These are phyloP conservation scores for Parietichytrium sp. DNA, from an alignment of 108 stramenopile genomes.

Conservation along the genomic window DNA sequence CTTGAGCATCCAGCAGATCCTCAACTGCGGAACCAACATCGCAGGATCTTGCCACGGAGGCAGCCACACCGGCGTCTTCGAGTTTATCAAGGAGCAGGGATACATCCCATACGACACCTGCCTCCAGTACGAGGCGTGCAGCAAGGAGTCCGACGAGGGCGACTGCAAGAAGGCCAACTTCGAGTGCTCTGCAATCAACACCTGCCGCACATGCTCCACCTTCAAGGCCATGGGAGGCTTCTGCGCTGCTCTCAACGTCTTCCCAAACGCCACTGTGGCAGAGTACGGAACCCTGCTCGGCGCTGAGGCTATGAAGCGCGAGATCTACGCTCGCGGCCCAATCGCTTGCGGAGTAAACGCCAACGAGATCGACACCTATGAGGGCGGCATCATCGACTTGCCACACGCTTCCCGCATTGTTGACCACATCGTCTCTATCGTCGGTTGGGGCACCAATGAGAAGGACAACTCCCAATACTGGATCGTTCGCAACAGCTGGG, in stretches of 20 bases:
- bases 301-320: constrained; percentile 68
- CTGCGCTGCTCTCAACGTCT: constrained; percentile 68
- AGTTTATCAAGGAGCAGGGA: constrained; percentile 52
- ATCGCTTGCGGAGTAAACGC: constrained; percentile 80
- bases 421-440: constrained; percentile 85
- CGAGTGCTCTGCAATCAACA: constrained; percentile 57
- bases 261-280: constrained; percentile 84
- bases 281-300: constrained; percentile 77
- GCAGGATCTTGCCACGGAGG: constrained; percentile 83
- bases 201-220: constrained; percentile 72
- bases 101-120: constrained; percentile 68
- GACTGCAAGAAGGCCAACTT: constrained; percentile 63
- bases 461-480: constrained; percentile 71
- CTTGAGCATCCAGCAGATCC: constrained; percentile 74
- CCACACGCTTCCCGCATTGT: constrained; percentile 48
- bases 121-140: constrained; percentile 79
- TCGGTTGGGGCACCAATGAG: constrained; percentile 81
- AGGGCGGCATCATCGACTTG: constrained; percentile 74
- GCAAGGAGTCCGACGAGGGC: constrained; percentile 56
- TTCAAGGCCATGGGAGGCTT: constrained; percentile 61
- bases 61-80: constrained; percentile 50
- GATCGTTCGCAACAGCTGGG: constrained; percentile 83
- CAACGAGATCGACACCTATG: constrained; percentile 67
- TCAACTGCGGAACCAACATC: constrained; percentile 73
- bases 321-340: constrained; percentile 87